phyloP scores from a whole-genome alignment of 148 eudicot species.

The Chenopodium album region DNA sequence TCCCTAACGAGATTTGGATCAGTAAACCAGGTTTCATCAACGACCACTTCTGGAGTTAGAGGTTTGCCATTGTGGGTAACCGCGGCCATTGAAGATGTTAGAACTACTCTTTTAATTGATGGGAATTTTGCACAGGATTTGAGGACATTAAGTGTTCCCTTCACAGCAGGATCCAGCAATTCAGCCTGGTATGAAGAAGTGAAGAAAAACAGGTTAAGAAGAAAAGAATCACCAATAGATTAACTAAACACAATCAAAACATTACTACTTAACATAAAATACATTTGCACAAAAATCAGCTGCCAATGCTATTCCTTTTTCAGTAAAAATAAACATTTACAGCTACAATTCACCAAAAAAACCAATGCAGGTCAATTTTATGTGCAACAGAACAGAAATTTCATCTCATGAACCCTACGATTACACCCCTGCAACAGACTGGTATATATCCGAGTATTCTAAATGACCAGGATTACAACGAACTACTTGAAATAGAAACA shows the following conservation, averaged over 20 bases:
- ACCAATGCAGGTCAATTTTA: not conserved
- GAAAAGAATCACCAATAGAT: not conserved
- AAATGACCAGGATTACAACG: not conserved
- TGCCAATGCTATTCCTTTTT: not conserved
- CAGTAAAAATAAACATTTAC: not conserved
- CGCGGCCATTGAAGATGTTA: conserved; percentile 53
- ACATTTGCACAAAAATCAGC: not conserved
- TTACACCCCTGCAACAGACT: not conserved
- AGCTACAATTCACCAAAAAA: not conserved
- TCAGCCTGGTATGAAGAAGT: too few relatives aligned
- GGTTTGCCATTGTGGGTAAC: too few relatives aligned
- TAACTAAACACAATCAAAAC: not conserved
- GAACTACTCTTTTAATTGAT: too few relatives aligned
- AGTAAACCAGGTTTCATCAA: too few relatives aligned
- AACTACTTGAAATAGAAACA: not conserved
- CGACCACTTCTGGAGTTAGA: too few relatives aligned
- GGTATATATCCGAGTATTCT: not conserved
- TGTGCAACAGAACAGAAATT: not conserved
- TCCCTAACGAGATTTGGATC: too few relatives aligned
- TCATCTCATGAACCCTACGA: not conserved
- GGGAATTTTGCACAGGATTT: too few relatives aligned
- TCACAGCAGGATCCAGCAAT: too few relatives aligned
- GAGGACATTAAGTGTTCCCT: too few relatives aligned
- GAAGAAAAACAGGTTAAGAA: too few relatives aligned
- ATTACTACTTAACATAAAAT: not conserved